Percentiles rank a stretch among this genome's conserved stretches.
phyloP scores from a whole-genome alignment of 176 grass and related monocot genomes.

The Tillandsia fasciculata region DNA sequence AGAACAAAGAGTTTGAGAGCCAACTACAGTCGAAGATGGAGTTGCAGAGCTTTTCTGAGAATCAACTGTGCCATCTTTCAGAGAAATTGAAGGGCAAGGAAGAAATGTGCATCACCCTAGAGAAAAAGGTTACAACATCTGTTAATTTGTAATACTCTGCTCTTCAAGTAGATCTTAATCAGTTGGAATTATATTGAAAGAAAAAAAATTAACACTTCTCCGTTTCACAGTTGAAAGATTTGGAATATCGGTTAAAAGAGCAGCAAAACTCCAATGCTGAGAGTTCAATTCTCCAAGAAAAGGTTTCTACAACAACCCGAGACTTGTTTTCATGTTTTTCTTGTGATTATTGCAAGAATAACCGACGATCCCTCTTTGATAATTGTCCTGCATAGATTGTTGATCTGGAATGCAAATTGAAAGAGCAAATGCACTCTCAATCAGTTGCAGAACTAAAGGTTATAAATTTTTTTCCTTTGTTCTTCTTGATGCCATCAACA shows the following conservation, averaged over 20 bases:
- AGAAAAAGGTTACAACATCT: slow-evolving; percentile 50
- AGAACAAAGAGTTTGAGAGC: slow-evolving; percentile 66
- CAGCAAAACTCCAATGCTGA: slow-evolving; percentile 39
- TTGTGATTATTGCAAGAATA: background rate
- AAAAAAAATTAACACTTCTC: background rate
- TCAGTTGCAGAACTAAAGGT: slow-evolving; percentile 44
- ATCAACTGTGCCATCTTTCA: slow-evolving; percentile 50
- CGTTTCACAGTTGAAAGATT: slow-evolving; percentile 49
- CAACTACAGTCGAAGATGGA: slow-evolving; percentile 51
- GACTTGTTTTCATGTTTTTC: background rate
- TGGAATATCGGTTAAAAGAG: slow-evolving; percentile 47
- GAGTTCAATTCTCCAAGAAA: slow-evolving; percentile 46
- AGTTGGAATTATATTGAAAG: too few relatives aligned
- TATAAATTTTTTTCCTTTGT: background rate
- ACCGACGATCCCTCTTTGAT: slow-evolving; percentile 2
- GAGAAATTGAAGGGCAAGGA: slow-evolving; percentile 82
- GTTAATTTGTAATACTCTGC: background rate
- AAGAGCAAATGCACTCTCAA: slow-evolving; percentile 43
- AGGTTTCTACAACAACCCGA: slow-evolving; percentile 23
- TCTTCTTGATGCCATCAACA: background rate
- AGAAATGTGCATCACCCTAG: slow-evolving; percentile 49
- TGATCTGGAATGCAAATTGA: slow-evolving; percentile 48
- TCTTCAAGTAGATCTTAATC: background rate
- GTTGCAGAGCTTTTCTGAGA: slow-evolving; percentile 50
- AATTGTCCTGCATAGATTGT: slow-evolving; percentile 37